Conservation (phyloP, 2,329 filamentous ascomycete genomes). For the Diaporthe citriasiana region DNA sequence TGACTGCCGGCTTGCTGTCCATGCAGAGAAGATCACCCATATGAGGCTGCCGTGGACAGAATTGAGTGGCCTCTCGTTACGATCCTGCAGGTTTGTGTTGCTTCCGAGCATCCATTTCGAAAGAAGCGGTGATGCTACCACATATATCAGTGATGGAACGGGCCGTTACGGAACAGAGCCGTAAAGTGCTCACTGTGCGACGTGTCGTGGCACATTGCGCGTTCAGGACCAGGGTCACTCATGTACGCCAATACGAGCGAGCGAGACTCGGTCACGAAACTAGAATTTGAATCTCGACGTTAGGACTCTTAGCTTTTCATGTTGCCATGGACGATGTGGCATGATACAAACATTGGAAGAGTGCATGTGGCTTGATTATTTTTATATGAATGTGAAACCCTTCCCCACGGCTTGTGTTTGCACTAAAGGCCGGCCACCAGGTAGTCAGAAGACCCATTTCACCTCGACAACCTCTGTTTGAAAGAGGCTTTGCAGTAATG, state of each 20-base stretch:
- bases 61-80: background rate
- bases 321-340: background rate
- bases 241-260: background rate
- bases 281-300: background rate
- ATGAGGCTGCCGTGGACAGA: background rate
- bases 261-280: background rate
- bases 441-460: background rate
- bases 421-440: background rate
- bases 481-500: background rate
- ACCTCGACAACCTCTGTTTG: background rate
- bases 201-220: slow-evolving; percentile 7
- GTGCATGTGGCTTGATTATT: slow-evolving; percentile 31
- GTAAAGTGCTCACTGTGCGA: background rate
- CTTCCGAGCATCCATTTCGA: background rate
- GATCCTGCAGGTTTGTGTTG: slow-evolving; percentile 32
- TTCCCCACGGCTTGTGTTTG: slow-evolving; percentile 15
- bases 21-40: background rate
- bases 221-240: background rate
- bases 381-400: slow-evolving; percentile 28
- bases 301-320: background rate
- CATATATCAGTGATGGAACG: background rate
- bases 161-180: background rate
- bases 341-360: background rate
- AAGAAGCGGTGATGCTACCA: slow-evolving; percentile 16
- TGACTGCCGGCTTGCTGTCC: background rate